phyloP scores from a whole-genome alignment of 495 filamentous ascomycete species.

The Trypethelium eluteriae region DNA sequence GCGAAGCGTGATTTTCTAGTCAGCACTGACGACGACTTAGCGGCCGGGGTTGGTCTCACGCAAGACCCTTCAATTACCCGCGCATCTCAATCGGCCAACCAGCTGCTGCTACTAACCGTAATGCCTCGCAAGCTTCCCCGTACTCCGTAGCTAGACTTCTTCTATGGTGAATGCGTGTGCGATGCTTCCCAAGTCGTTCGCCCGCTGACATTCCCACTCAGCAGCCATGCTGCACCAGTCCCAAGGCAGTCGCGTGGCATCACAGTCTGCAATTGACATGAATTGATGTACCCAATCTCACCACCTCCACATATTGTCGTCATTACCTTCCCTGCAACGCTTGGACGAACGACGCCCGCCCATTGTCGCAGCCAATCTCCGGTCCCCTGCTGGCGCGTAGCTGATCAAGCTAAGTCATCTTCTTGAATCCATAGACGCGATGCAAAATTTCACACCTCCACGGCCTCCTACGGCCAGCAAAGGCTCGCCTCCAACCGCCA shows the following conservation, averaged over 20 bases:
- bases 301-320: too few relatives aligned
- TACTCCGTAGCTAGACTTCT: not conserved
- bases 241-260: not conserved
- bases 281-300: not conserved
- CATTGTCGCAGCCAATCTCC: not conserved
- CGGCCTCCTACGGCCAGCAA: not conserved
- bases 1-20: not conserved
- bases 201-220: too few relatives aligned
- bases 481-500: not conserved
- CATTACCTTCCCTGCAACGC: too few relatives aligned
- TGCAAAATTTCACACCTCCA: slow-evolving; percentile 3
- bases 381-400: not conserved
- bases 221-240: not conserved
- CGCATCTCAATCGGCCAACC: not conserved
- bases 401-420: not conserved
- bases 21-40: not conserved
- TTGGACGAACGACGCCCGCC: not conserved
- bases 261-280: not conserved
- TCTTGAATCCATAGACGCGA: not conserved
- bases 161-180: not conserved
- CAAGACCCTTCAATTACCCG: not conserved
- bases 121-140: not conserved
- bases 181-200: not conserved
- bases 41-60: not conserved
- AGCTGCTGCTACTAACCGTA: not conserved